Percentiles rank a stretch among this genome's conserved stretches.
phyloP scores from a whole-genome alignment of 805 yeast species.

The Starmerella stigmatis region DNA sequence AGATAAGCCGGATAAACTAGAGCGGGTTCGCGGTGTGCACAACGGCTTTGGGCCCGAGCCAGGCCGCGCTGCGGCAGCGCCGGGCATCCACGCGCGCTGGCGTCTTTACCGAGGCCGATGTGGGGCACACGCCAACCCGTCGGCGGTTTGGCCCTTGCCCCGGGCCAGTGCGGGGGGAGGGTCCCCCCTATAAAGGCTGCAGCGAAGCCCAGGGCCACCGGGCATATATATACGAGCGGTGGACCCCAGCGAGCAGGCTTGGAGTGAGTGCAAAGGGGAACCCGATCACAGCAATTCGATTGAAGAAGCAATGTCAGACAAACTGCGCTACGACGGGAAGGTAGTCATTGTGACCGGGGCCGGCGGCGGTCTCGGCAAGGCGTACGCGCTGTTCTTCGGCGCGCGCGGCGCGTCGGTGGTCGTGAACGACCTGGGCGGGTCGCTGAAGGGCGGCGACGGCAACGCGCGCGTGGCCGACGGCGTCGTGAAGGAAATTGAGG shows the following conservation, averaged over 20 bases:
- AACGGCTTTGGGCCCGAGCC: no score
- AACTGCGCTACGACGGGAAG: slow-evolving; percentile 55
- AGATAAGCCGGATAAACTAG: no score
- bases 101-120: slow-evolving; percentile 8
- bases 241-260: no score
- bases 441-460: slow-evolving; percentile 60
- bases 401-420: slow-evolving; percentile 89
- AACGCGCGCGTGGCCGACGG: slow-evolving; percentile 65
- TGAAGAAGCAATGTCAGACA: slow-evolving; percentile 15
- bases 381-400: slow-evolving; percentile 79
- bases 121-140: slow-evolving; percentile 2
- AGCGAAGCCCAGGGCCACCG: no score
- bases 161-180: slow-evolving; percentile 1
- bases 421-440: slow-evolving; percentile 87
- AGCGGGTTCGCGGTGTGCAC: no score
- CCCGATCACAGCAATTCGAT: no score
- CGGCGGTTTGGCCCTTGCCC: slow-evolving; percentile 4
- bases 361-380: slow-evolving; percentile 92
- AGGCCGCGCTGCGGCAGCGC: no score
- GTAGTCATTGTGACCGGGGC: slow-evolving; percentile 95
- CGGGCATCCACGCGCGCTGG: neutral
- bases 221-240: slow-evolving; percentile 4
- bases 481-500: slow-evolving; percentile 73
- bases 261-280: no score
- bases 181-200: neutral